These are phyloP conservation scores for Gossypium bickii DNA, from an alignment of 345 rosid species.

Conservation along the genomic window DNA sequence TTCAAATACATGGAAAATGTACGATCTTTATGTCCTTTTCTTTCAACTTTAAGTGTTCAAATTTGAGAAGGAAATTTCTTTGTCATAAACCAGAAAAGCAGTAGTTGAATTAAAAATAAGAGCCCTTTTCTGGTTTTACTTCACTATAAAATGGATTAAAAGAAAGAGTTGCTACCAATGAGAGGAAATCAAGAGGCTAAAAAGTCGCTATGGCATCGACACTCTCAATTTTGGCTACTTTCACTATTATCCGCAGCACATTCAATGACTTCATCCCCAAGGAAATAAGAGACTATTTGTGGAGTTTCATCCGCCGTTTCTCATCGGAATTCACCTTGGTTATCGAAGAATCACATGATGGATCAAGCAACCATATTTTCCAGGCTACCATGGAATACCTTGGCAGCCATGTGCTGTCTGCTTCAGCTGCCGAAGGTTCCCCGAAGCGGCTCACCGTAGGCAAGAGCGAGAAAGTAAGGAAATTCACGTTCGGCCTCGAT, in stretches of 20 bases:
- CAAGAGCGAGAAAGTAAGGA: conserved; percentile 29
- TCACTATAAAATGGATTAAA: neutral
- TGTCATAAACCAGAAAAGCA: neutral
- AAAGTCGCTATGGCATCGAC: neutral
- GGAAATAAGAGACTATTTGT: conserved; percentile 24
- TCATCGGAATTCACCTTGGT: conserved; percentile 28
- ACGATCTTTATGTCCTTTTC: neutral
- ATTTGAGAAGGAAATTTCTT: neutral
- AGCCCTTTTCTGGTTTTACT: neutral
- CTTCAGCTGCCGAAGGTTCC: neutral
- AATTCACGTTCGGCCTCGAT: conserved; percentile 28
- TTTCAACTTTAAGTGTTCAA: neutral
- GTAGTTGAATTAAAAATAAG: neutral
- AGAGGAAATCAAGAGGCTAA: neutral
- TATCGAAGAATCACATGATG: conserved; percentile 34
- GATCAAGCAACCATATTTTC: conserved; percentile 33
- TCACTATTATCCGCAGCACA: conserved; percentile 33
- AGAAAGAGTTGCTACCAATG: neutral
- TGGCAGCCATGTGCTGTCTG: conserved; percentile 20
- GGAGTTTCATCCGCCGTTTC: conserved; percentile 25
- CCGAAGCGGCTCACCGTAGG: conserved; percentile 33
- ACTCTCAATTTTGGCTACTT: conserved; percentile 25
- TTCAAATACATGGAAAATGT: neutral
- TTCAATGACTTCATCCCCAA: conserved; percentile 29
- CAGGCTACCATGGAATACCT: conserved; percentile 26